Evolutionary conservation across 2,329 filamentous ascomycete species (phyloP).

Genomic region (Xylaria sp.): DNA sequence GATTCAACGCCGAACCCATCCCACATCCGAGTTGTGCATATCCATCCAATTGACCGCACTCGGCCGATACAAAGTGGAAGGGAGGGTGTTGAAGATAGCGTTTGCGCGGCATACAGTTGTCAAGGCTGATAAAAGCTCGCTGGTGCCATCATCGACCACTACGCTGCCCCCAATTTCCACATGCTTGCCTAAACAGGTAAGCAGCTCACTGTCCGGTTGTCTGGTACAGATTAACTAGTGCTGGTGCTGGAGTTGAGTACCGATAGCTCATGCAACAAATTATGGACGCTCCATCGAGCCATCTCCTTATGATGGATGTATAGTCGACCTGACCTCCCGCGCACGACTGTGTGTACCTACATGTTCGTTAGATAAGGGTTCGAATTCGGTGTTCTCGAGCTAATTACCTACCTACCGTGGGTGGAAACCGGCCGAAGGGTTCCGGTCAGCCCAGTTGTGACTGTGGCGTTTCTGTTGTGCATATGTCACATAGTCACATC

Average conservation of each 20-base stretch:
- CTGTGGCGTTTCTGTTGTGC: slow-evolving; percentile 20
- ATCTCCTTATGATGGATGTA: too few species aligned
- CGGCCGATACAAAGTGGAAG: too few species aligned
- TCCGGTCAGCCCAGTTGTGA: slow-evolving; percentile 15
- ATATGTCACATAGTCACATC: slow-evolving; percentile 18
- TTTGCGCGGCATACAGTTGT: too few species aligned
- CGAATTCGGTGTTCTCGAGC: slow-evolving; percentile 14
- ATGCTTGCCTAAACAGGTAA: slow-evolving; percentile 17
- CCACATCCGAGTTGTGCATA: too few species aligned
- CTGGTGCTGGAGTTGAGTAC: too few species aligned
- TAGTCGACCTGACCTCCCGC: too few species aligned
- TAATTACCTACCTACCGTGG: slow-evolving; percentile 10
- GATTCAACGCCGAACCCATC: not conserved
- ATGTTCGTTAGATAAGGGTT: not conserved
- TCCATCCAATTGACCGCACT: too few species aligned
- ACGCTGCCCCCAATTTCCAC: not conserved
- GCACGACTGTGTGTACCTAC: too few species aligned
- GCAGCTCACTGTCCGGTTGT: not conserved
- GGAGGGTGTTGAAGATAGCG: too few species aligned
- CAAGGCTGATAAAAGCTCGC: not conserved
- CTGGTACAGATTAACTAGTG: too few species aligned
- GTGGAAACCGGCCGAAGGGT: slow-evolving; percentile 9
- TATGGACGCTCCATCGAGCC: not conserved
- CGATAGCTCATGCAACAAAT: too few species aligned
- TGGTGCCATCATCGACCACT: not conserved